Evolutionary conservation across 1,284 basidiomycete species (phyloP).

Genomic region (Fomitiporia mediterranea): DNA sequence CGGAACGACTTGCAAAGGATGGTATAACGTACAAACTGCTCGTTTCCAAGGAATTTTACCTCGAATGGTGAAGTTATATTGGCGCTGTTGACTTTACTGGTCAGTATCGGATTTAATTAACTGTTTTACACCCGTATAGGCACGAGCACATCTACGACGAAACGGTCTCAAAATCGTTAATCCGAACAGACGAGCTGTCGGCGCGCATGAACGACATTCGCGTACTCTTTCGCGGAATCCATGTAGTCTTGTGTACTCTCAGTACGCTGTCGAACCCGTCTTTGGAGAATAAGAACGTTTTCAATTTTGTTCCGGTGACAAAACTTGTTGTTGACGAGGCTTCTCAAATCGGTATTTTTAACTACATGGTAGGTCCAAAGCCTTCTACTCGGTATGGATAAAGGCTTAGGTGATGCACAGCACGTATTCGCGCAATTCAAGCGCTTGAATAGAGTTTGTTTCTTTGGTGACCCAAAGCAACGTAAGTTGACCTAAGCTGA

Average conservation of each 20-base stretch:
- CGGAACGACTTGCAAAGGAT: conserved; percentile 34
- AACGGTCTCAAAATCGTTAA: conserved; percentile 30
- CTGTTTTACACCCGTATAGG: conserved; percentile 30
- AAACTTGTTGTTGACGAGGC: conserved; percentile 44
- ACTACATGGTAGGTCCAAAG: conserved; percentile 35
- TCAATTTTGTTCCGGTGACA: conserved; percentile 34
- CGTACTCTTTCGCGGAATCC: conserved; percentile 25
- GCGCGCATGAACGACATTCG: conserved; percentile 13
- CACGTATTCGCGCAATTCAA: conserved; percentile 34
- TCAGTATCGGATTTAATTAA: neutral
- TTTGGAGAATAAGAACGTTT: conserved; percentile 30
- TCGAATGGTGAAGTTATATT: conserved; percentile 36
- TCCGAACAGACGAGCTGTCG: conserved; percentile 36
- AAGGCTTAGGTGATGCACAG: conserved; percentile 23
- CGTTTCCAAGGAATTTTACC: conserved; percentile 45
- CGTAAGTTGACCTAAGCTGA: conserved; percentile 28
- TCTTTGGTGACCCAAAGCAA: conserved; percentile 46
- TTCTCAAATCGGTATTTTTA: conserved; percentile 41
- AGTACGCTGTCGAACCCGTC: conserved; percentile 40
- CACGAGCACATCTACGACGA: conserved; percentile 42
- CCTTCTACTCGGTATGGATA: conserved; percentile 7
- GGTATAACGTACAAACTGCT: conserved; percentile 39
- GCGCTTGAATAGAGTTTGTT: conserved; percentile 35
- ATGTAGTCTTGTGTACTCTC: conserved; percentile 39
- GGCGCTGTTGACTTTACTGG: neutral